Percentiles rank a stretch among this genome's conserved stretches.
Conservation (phyloP, 1,139 yeast species). For the Geotrichum reessii region DNA sequence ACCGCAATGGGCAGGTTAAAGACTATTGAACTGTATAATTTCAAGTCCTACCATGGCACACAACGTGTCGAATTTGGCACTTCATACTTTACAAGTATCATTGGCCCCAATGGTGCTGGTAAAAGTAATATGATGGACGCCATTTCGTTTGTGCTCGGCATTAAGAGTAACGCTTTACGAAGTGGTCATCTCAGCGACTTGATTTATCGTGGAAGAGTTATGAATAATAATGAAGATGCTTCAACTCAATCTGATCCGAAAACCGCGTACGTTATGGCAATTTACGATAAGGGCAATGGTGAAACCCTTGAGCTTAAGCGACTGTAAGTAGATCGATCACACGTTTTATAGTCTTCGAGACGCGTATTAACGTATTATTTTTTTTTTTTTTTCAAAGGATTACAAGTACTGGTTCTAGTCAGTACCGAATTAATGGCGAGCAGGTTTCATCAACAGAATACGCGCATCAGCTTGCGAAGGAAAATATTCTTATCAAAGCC, state of each 20-base stretch:
- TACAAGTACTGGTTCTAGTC: slow-evolving; percentile 50
- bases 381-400: background rate
- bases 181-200: slow-evolving; percentile 69
- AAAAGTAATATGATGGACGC: slow-evolving; percentile 98
- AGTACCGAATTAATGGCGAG: slow-evolving; percentile 61
- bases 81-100: slow-evolving; percentile 78
- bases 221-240: slow-evolving; percentile 27
- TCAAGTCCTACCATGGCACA: slow-evolving; percentile 83
- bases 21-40: slow-evolving; percentile 54
- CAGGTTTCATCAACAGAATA: slow-evolving; percentile 63
- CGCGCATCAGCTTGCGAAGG: slow-evolving; percentile 59
- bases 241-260: slow-evolving; percentile 43
- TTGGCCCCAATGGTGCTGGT: slow-evolving; percentile 98
- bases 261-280: slow-evolving; percentile 74
- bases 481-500: slow-evolving; percentile 82
- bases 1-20: slow-evolving; percentile 29
- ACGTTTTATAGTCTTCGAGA: background rate
- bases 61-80: slow-evolving; percentile 76
- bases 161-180: slow-evolving; percentile 69
- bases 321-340: slow-evolving; percentile 22
- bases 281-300: slow-evolving; percentile 58
- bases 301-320: slow-evolving; percentile 27
- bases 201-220: slow-evolving; percentile 65
- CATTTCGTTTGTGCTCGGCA: slow-evolving; percentile 89
- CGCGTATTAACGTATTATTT: background rate